phyloP scores from a whole-genome alignment of 73 alveolate species.

The Paramecium tetraurelia region DNA sequence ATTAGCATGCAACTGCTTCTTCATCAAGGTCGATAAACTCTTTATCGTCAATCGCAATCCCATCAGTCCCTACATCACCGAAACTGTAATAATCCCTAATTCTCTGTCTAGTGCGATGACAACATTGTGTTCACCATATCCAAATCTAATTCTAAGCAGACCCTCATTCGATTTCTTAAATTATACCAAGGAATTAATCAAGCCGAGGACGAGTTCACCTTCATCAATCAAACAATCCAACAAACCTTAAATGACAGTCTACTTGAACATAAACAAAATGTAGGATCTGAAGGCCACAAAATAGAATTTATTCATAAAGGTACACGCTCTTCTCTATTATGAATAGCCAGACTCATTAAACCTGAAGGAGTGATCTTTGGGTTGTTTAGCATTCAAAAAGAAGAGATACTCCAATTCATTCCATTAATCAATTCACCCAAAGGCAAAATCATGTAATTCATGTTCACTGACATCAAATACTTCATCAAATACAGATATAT shows the following conservation, averaged over 20 bases:
- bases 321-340: not conserved
- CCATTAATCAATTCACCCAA: conserved; percentile 38
- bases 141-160: conserved; percentile 44
- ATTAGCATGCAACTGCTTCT: conserved; percentile 3
- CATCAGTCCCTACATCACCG: conserved; percentile 55
- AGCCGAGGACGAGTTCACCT: conserved; percentile 43
- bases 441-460: not conserved
- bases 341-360: conserved; percentile 22
- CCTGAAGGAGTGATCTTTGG: conserved; percentile 58
- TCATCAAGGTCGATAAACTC: conserved; percentile 49
- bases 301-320: conserved; percentile 17
- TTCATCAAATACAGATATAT: conserved; percentile 53
- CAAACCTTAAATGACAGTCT: conserved; percentile 3
- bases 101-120: conserved; percentile 28
- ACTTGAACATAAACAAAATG: not conserved
- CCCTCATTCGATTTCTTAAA: conserved; percentile 40
- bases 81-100: not conserved
- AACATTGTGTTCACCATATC: conserved; percentile 41
- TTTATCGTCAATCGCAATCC: conserved; percentile 55
- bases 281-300: conserved; percentile 9
- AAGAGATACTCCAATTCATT: not conserved
- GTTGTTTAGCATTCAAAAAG: conserved; percentile 8
- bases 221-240: not conserved
- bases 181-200: conserved; percentile 40
- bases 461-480: conserved; percentile 45